Base-by-base conservation (phyloP, 169 alveolate genomes). In the Eimeria necatrix region DNA sequence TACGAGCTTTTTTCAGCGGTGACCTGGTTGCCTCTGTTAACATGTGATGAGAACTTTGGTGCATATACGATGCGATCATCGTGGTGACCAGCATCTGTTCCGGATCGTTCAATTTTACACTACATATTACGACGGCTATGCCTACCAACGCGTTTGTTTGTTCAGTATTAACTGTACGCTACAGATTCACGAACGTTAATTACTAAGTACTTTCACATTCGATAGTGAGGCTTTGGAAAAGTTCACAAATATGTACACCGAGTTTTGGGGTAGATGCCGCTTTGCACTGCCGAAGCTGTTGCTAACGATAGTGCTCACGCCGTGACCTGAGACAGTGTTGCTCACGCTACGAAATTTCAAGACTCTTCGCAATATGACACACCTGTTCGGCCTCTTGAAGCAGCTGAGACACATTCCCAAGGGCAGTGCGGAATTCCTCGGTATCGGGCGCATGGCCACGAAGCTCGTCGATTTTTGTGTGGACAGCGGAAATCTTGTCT, bases 301-400 rank as follows among this genome's bases (percentile, higher is more conserved):
- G 90, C 53, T 71, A 71, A 53, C 52, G 90, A 26, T 81, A 51
- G 74, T 53, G 73, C 32, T 85, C 51, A 85, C 16, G 80, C 80
- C 61, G 61, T 59, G 32, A 60, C 92, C 92, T 85, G 81, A 81
- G 24, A 24, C 14, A 51, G 8, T 81, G 26, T 24, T 10, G 41
- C 53, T 3, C 52, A 51, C 20, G 90, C 3, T 20, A 20, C 2
- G 5, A 51, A n/a, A 52, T 16, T 49, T 0, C 32, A 22, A 16
- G 41, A 48, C 32, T 26, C 24, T 48, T 20, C 7, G 32, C 49
- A 81, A 26, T 71, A 24, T 2, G 49, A 53, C 92, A 16, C 92
- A 85, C 92, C 92, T 85, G 92, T 46, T 85, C 92, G 92, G 92
- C 81, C 81, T 85, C 92, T 46, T 85, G 92, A 20, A 85, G 80